Percentiles rank a stretch among this genome's conserved stretches.
phyloP scores from a whole-genome alignment of 106 monocot genomes.

The Acanthochlamys bracteata region DNA sequence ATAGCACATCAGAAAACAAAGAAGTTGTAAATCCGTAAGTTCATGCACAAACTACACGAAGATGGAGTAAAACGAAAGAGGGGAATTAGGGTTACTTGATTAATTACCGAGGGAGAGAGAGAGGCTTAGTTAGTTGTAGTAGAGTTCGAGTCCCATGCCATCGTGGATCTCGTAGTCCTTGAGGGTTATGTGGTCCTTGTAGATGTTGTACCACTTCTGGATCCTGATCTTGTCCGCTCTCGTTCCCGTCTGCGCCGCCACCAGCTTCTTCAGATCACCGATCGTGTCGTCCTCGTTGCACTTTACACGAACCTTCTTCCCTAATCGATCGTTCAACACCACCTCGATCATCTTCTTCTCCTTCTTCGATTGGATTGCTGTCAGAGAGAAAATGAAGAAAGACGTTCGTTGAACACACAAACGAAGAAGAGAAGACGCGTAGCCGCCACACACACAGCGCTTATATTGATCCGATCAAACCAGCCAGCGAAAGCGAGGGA shows the following conservation, averaged over 20 bases:
- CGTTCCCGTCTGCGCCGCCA: slow-evolving; percentile 94
- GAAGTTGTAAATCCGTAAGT: too few species aligned
- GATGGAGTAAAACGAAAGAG: too few species aligned
- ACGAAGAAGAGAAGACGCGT: slow-evolving; percentile 7
- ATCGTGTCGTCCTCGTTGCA: slow-evolving; percentile 96
- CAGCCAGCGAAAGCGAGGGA: too few species aligned
- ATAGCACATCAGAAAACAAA: too few species aligned
- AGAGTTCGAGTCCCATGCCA: slow-evolving; percentile 91
- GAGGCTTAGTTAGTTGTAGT: slow-evolving; percentile 60
- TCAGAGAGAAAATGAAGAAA: not conserved
- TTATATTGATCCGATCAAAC: too few species aligned
- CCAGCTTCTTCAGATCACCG: slow-evolving; percentile 94
- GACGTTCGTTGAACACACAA: not conserved
- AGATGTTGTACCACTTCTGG: slow-evolving; percentile 95
- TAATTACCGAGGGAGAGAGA: not conserved
- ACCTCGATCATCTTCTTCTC: slow-evolving; percentile 68
- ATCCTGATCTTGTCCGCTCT: slow-evolving; percentile 86
- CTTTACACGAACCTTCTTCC: slow-evolving; percentile 96
- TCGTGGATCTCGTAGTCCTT: slow-evolving; percentile 93
- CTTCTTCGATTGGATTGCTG: too few species aligned
- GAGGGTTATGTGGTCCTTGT: slow-evolving; percentile 99
- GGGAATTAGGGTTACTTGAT: not conserved
- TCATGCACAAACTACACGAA: too few species aligned
- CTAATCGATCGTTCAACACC: slow-evolving; percentile 85
- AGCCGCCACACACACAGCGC: too few species aligned